Conservation (phyloP, 1,139 yeast species). For the Citeromyces siamensis region DNA sequence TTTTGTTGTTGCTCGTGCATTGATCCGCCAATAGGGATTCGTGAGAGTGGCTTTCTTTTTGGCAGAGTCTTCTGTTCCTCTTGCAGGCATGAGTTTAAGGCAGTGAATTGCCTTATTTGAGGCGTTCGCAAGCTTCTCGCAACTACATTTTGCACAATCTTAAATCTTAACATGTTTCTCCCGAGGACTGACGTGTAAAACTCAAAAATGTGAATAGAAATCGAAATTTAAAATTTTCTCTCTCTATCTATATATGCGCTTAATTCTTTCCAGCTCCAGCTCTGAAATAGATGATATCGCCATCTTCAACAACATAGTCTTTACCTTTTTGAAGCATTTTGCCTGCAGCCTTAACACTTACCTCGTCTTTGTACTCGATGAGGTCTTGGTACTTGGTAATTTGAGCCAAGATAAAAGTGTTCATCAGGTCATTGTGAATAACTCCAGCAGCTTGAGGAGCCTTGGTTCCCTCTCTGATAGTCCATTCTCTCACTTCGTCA, state of each 20-base stretch:
- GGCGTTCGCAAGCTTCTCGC: too few relatives aligned
- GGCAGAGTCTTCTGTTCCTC: constrained; percentile 4
- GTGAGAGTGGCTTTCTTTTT: constrained; percentile 18
- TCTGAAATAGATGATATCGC: constrained; percentile 89
- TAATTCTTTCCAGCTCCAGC: constrained; percentile 92
- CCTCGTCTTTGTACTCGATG: constrained; percentile 75
- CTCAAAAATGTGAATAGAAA: constrained; percentile 1
- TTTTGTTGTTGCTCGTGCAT: constrained; percentile 19
- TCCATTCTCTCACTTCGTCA: constrained; percentile 84
- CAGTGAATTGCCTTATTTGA: too few relatives aligned
- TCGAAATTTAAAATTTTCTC: too few relatives aligned
- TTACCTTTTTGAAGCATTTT: constrained; percentile 92
- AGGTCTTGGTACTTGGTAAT: constrained; percentile 81
- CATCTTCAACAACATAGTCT: constrained; percentile 86
- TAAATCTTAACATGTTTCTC: too few relatives aligned
- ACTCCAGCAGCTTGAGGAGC: constrained; percentile 90
- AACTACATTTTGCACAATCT: too few relatives aligned
- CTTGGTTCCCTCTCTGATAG: constrained; percentile 71
- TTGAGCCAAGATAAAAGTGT: constrained; percentile 67
- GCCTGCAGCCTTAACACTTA: constrained; percentile 84
- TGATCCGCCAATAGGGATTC: constrained; percentile 45
- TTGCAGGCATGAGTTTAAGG: too few relatives aligned
- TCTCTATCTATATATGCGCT: constrained; percentile 3
- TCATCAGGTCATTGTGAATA: constrained; percentile 69
- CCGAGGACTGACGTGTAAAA: neutral